These are phyloP conservation scores for Mrakiaceae sp. DNA, from an alignment of 1,284 basidiomycete genomes.

Conservation along the genomic window DNA sequence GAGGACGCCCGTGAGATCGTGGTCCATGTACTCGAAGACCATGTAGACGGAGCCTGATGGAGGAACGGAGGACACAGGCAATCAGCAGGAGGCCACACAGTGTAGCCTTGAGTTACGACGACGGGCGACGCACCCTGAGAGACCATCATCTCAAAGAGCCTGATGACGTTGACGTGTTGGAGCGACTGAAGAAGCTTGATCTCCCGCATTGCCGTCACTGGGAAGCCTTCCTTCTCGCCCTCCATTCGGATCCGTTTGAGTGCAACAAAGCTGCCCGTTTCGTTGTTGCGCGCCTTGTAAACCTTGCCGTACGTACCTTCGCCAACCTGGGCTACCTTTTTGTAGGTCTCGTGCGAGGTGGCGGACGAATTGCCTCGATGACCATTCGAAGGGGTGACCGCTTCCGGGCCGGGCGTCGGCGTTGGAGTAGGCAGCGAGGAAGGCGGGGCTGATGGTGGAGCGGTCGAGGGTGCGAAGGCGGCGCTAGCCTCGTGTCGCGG, in stretches of 20 bases:
- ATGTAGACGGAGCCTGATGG: conserved; percentile 81
- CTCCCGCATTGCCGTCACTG: conserved; percentile 96
- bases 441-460: too few species aligned
- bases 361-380: neutral
- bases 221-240: conserved; percentile 92
- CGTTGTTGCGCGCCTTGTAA: conserved; percentile 84
- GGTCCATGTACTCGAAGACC: conserved; percentile 99
- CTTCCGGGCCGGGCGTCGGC: too few species aligned
- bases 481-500: too few species aligned
- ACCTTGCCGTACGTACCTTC: conserved; percentile 99
- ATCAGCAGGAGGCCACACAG: neutral
- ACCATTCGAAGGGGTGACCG: neutral
- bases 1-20: conserved; percentile 90
- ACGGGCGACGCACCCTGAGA: conserved; percentile 60
- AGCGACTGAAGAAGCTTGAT: conserved; percentile 93
- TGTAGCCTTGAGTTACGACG: neutral
- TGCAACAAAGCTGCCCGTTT: conserved; percentile 67
- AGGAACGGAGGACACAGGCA: neutral
- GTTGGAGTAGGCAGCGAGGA: too few species aligned
- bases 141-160: conserved; percentile 95
- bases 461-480: too few species aligned
- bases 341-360: conserved; percentile 48
- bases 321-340: conserved; percentile 84
- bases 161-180: conserved; percentile 78
- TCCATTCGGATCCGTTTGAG: conserved; percentile 98